Base-by-base conservation (phyloP, 805 yeast species). In the Kluyveromyces nonfermentans region DNA sequence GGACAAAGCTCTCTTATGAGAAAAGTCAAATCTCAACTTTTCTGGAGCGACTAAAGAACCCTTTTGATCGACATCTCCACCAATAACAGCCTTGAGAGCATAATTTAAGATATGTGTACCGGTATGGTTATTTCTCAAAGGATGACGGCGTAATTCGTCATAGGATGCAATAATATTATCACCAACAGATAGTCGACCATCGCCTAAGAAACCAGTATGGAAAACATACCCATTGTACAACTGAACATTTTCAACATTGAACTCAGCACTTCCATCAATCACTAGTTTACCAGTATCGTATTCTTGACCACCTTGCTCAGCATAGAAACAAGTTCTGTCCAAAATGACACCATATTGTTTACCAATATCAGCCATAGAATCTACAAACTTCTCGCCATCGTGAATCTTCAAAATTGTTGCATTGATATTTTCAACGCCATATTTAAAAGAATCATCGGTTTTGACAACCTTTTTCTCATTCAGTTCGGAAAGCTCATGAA, bases 221-320 rank as follows among this genome's bases (percentile, higher is more conserved):
- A 93, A 78, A 20, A 93, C 96, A 58, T 85, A 93, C 47, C 98
- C 98, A 47, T 84, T 96, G 60, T 88, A 93, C 35, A 73, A 72
- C 70, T 93, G 98, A 41, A 88, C 97, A 60, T 93, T 88, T 51
- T 80, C 82, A 47, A 93, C 97, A 46, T 78, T 80, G 67, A 93
- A 90, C 64, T 90, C 96, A 44, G 89, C 73, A 53, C 68, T 68
- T 37, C 94, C 96, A 60, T 89, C 97, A 57, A 87, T 79, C 41
- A 87, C 89, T 51, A 93, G 74, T 65, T 78, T 83, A 68, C 99
- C 99, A 35, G 94, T 84, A 64, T 93, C 99, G 60, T 75, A 83
- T 67, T 88, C 97, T 73, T 93, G 99, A 60, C 99, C 99, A 78
- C 99, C 99, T 68, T 86, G 94, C 71, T 93, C 99, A 41, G 98